Conservation (phyloP, 768 basidiomycete species). For the Lentinula guzmanii region DNA sequence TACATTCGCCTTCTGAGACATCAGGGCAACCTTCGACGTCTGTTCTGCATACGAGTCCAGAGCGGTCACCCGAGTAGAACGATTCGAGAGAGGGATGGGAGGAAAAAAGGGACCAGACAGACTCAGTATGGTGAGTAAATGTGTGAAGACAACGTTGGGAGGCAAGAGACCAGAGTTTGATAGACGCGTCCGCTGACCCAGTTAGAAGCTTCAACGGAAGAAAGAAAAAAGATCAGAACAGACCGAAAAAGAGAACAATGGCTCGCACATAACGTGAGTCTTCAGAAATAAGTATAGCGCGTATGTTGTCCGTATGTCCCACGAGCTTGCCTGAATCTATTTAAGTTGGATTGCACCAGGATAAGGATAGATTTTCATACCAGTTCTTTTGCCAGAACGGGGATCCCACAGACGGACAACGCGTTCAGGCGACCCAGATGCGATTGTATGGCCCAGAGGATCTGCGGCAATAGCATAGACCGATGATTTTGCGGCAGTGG, state of each 20-base stretch:
- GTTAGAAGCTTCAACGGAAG: conserved; percentile 55
- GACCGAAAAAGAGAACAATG: background rate
- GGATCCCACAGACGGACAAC: conserved; percentile 94
- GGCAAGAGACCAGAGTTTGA: conserved; percentile 91
- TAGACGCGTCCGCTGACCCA: conserved; percentile 81
- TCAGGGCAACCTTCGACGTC: conserved; percentile 82
- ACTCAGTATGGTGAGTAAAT: conserved; percentile 91
- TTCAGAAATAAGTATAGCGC: conserved; percentile 82
- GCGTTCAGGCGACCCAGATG: conserved; percentile 87
- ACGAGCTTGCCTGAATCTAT: conserved; percentile 64
- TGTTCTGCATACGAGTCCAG: conserved; percentile 86
- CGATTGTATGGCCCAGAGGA: conserved; percentile 73
- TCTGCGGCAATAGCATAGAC: conserved; percentile 79
- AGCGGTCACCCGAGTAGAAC: conserved; percentile 94
- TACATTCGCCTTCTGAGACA: conserved; percentile 84
- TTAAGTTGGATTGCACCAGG: background rate
- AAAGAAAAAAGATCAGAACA: conserved; percentile 2
- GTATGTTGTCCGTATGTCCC: conserved; percentile 96
- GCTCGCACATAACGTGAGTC: conserved; percentile 81
- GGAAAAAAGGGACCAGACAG: conserved; percentile 91
- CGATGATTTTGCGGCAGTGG: conserved; percentile 59
- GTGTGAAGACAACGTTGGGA: conserved; percentile 92
- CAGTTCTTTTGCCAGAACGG: conserved; percentile 69
- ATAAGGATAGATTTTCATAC: conserved; percentile 11
- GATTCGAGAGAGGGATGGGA: conserved; percentile 77